A percentile compares a stretch with the other conserved stretches of the same genome.
phyloP scores from a whole-genome alignment of 2,329 filamentous ascomycete species.

The Ceratocystiopsis minuta region DNA sequence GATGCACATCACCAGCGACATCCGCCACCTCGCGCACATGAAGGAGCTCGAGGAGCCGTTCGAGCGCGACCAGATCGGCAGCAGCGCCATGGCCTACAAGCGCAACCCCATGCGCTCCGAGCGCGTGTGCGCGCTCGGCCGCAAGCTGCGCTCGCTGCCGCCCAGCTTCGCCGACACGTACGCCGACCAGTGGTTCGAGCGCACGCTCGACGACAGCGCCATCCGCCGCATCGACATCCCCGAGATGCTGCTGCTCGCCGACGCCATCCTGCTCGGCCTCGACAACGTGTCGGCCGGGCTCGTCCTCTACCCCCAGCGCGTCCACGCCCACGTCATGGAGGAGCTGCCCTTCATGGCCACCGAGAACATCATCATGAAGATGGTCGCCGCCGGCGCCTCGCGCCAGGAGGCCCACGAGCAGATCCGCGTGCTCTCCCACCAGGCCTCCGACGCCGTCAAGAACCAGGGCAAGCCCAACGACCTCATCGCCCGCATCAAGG shows the following conservation, averaged over 20 bases:
- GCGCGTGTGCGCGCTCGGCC: conserved; percentile 26
- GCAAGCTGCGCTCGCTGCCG: conserved; percentile 15
- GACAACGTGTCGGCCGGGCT: conserved; percentile 52
- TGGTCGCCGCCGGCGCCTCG: conserved; percentile 50
- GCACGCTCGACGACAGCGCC: conserved; percentile 60
- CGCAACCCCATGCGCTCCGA: conserved; percentile 34
- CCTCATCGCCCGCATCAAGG: conserved; percentile 59
- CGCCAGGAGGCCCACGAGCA: conserved; percentile 75
- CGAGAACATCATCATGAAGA: conserved; percentile 53
- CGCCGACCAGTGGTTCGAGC: conserved; percentile 54
- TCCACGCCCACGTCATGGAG: conserved; percentile 47
- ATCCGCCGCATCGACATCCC: conserved; percentile 48
- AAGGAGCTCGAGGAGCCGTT: conserved; percentile 82
- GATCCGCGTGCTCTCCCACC: conserved; percentile 64
- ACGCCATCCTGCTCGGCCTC: conserved; percentile 40
- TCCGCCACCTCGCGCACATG: conserved; percentile 23
- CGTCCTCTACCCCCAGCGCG: conserved; percentile 59
- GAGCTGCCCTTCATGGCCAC: conserved; percentile 54
- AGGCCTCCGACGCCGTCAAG: conserved; percentile 42
- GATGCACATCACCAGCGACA: conserved; percentile 55
- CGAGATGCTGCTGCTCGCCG: conserved; percentile 48
- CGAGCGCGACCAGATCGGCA: conserved; percentile 62
- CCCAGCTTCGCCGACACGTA: conserved; percentile 45
- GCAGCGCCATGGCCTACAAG: conserved; percentile 36
- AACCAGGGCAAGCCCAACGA: conserved; percentile 53